These are phyloP conservation scores for Vishniacozyma victoriae DNA, from an alignment of 768 basidiomycete genomes.

Conservation along the genomic window DNA sequence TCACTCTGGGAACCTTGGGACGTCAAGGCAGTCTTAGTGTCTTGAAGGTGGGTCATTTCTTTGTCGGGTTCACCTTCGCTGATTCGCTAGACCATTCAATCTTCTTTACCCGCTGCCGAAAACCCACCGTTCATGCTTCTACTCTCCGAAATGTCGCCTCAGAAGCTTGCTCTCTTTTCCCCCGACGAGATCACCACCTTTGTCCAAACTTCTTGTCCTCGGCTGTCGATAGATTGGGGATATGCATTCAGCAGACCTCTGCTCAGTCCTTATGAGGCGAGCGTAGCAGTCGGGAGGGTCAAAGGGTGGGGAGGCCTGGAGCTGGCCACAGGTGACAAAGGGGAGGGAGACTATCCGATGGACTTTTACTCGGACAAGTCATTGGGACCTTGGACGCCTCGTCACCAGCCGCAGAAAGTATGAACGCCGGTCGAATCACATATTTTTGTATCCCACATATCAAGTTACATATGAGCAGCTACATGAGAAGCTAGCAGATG, in stretches of 20 bases:
- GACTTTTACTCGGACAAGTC: slow-evolving; percentile 66
- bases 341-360: slow-evolving; percentile 73
- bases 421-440: neutral
- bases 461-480: neutral
- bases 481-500: too few species aligned
- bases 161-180: slow-evolving; percentile 75
- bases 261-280: slow-evolving; percentile 86
- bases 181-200: slow-evolving; percentile 76
- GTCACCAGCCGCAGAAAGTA: slow-evolving; percentile 20
- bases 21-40: slow-evolving; percentile 89
- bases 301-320: slow-evolving; percentile 57
- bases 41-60: slow-evolving; percentile 58
- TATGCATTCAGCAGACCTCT: slow-evolving; percentile 87
- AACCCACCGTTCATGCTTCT: slow-evolving; percentile 64
- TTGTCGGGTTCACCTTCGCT: neutral
- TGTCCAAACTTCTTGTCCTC: slow-evolving; percentile 92
- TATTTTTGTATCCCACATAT: neutral
- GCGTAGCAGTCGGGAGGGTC: slow-evolving; percentile 69
- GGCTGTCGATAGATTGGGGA: slow-evolving; percentile 97
- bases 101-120: slow-evolving; percentile 7
- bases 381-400: slow-evolving; percentile 45
- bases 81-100: slow-evolving; percentile 7
- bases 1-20: slow-evolving; percentile 88
- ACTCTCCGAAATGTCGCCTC: slow-evolving; percentile 92
- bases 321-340: slow-evolving; percentile 11